phyloP scores from a whole-genome alignment of 768 basidiomycete species.

The Baorangia bicolor region DNA sequence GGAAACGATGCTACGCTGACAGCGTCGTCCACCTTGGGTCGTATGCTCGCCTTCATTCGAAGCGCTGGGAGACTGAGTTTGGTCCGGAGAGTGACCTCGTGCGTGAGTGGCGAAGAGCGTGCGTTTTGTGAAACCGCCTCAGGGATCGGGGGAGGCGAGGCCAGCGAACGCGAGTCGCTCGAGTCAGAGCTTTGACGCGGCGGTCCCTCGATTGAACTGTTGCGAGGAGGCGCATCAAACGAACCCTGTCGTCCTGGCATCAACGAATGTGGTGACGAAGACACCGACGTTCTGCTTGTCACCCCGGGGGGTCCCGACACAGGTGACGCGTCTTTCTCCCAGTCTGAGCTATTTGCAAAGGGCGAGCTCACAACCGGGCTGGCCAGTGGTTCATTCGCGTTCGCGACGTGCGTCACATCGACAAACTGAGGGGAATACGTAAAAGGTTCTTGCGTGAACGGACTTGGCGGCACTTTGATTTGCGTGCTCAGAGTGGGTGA shows the following conservation, averaged over 20 bases:
- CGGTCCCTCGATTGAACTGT: slow-evolving; percentile 20
- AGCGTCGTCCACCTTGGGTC: slow-evolving; percentile 32
- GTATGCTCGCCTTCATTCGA: slow-evolving; percentile 39
- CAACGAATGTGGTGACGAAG: slow-evolving; percentile 16
- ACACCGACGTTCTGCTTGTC: slow-evolving; percentile 13
- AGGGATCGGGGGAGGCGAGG: slow-evolving; percentile 41
- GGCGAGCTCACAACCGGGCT: slow-evolving; percentile 17
- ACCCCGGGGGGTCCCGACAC: neutral
- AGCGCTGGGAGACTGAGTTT: slow-evolving; percentile 73
- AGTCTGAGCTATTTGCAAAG: slow-evolving; percentile 7
- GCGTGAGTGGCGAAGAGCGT: slow-evolving; percentile 26
- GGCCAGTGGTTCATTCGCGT: neutral
- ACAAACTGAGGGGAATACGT: slow-evolving; percentile 4
- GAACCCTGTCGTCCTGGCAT: slow-evolving; percentile 15
- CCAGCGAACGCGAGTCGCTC: slow-evolving; percentile 34
- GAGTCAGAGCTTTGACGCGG: slow-evolving; percentile 27
- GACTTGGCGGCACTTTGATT: slow-evolving; percentile 37
- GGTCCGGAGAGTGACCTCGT: slow-evolving; percentile 43
- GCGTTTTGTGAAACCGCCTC: slow-evolving; percentile 38
- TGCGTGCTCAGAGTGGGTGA: slow-evolving; percentile 36
- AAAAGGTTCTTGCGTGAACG: slow-evolving; percentile 31
- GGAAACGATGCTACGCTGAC: slow-evolving; percentile 26
- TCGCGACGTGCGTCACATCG: neutral
- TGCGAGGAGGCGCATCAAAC: slow-evolving; percentile 17
- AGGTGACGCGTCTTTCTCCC: slow-evolving; percentile 24